These are phyloP conservation scores for Nepenthes mirabilis DNA, from an alignment of 148 eudicot genomes.

Conservation along the genomic window DNA sequence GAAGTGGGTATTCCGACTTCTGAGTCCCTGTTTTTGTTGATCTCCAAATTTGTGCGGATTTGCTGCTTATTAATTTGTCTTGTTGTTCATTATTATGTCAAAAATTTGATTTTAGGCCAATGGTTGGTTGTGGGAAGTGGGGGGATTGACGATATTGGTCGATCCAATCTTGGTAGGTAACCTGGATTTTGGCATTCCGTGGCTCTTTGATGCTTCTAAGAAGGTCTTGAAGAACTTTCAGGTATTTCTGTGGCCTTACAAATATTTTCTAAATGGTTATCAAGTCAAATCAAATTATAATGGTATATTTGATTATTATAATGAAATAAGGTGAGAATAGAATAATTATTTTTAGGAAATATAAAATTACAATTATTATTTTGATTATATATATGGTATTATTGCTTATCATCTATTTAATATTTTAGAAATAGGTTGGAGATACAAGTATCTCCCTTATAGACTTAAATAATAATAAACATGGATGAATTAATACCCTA, in stretches of 20 bases:
- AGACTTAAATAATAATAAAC: too few relatives aligned
- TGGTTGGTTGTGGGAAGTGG: slow-evolving; percentile 95
- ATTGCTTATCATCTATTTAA: too few relatives aligned
- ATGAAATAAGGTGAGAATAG: too few relatives aligned
- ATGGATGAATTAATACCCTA: too few relatives aligned
- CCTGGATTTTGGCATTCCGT: slow-evolving; percentile 92
- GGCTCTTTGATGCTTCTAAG: slow-evolving; percentile 94
- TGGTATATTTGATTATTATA: too few relatives aligned
- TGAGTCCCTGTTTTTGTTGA: neutral
- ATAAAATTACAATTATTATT: too few relatives aligned
- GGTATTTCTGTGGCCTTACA: slow-evolving; percentile 21
- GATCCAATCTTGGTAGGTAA: slow-evolving; percentile 95
- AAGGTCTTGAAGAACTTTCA: slow-evolving; percentile 60
- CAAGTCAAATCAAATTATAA: too few relatives aligned
- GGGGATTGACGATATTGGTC: slow-evolving; percentile 65
- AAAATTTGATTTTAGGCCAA: slow-evolving; percentile 45
- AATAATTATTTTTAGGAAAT: too few relatives aligned
- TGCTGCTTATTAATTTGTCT: neutral
- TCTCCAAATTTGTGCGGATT: neutral
- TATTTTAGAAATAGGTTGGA: too few relatives aligned
- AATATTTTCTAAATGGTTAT: too few relatives aligned
- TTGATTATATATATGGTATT: too few relatives aligned
- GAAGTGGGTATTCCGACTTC: slow-evolving; percentile 38
- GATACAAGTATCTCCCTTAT: too few relatives aligned
- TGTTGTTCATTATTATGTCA: neutral